Conservation (phyloP, 139 green algal genomes). For the Chlamydomonas eustigma region DNA sequence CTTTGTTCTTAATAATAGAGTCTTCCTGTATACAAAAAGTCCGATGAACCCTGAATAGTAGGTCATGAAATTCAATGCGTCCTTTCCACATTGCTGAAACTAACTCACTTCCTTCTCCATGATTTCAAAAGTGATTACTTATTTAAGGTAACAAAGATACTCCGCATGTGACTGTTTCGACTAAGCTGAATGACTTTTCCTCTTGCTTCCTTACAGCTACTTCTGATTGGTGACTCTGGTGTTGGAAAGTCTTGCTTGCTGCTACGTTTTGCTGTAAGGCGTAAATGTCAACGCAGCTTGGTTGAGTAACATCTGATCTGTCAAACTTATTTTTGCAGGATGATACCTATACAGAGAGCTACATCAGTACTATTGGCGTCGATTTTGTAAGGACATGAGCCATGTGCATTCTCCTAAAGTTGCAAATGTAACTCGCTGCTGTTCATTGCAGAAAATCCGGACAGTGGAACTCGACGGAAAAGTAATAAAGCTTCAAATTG, state of each 20-base stretch:
- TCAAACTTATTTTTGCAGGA: slow-evolving; percentile 60
- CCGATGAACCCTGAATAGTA: slow-evolving; percentile 81
- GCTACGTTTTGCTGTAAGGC: slow-evolving; percentile 64
- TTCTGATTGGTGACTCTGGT: slow-evolving; percentile 93
- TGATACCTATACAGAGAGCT: slow-evolving; percentile 99
- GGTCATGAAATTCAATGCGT: slow-evolving; percentile 14
- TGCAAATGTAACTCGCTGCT: background rate
- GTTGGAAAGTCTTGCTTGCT: slow-evolving; percentile 97
- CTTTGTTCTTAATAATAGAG: too few species aligned
- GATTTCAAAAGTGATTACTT: slow-evolving; percentile 69
- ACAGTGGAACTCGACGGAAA: slow-evolving; percentile 99
- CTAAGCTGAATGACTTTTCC: background rate
- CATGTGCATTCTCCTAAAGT: background rate
- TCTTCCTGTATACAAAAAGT: too few species aligned
- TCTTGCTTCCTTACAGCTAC: slow-evolving; percentile 53
- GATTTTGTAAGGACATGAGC: slow-evolving; percentile 88
- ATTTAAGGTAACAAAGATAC: slow-evolving; percentile 73
- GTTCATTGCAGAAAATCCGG: slow-evolving; percentile 90
- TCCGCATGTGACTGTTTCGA: background rate
- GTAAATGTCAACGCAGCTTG: too few species aligned
- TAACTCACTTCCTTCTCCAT: slow-evolving; percentile 18
- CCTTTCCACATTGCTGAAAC: too few species aligned
- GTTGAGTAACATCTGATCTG: background rate
- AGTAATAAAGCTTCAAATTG: slow-evolving; percentile 99
- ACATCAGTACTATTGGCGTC: slow-evolving; percentile 99